Evolutionary conservation across 148 eudicot genomes (phyloP).

Genomic region (Polygonum maritimum): DNA sequence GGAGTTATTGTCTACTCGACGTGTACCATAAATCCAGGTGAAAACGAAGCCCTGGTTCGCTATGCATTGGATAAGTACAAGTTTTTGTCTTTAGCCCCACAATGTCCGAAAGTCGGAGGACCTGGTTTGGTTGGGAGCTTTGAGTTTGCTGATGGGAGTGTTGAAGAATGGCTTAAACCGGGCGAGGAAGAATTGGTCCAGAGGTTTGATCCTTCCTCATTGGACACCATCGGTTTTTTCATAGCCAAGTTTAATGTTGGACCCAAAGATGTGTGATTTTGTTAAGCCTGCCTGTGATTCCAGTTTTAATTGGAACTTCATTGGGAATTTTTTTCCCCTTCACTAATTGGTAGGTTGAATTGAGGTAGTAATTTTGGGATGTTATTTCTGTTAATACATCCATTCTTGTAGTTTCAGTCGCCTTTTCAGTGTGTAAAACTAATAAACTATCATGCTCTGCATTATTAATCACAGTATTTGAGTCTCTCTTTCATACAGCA

Average conservation of each 20-base stretch:
- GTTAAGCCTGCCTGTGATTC: not conserved
- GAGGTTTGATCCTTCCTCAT: constrained; percentile 76
- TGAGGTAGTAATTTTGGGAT: not conserved
- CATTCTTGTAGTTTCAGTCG: not conserved
- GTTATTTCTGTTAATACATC: not conserved
- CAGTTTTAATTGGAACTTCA: not conserved
- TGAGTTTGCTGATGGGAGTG: constrained; percentile 53
- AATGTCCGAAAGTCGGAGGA: constrained; percentile 75
- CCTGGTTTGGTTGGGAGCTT: constrained; percentile 70
- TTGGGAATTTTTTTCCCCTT: not conserved
- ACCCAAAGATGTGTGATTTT: constrained; percentile 31
- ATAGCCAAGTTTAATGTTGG: constrained; percentile 87
- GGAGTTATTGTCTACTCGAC: constrained; percentile 94
- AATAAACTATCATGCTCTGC: not conserved
- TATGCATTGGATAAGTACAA: constrained; percentile 79
- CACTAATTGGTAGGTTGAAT: not conserved
- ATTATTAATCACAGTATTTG: too few species aligned
- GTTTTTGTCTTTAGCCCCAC: constrained; percentile 64
- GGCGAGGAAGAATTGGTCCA: constrained; percentile 90
- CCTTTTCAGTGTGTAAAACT: not conserved
- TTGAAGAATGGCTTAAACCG: constrained; percentile 80
- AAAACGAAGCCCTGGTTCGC: constrained; percentile 81
- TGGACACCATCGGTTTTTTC: constrained; percentile 89
- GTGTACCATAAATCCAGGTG: constrained; percentile 95
- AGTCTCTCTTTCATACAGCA: too few species aligned